These are phyloP conservation scores for Fusarium redolens DNA, from an alignment of 2,329 filamentous ascomycete genomes.

Conservation along the genomic window DNA sequence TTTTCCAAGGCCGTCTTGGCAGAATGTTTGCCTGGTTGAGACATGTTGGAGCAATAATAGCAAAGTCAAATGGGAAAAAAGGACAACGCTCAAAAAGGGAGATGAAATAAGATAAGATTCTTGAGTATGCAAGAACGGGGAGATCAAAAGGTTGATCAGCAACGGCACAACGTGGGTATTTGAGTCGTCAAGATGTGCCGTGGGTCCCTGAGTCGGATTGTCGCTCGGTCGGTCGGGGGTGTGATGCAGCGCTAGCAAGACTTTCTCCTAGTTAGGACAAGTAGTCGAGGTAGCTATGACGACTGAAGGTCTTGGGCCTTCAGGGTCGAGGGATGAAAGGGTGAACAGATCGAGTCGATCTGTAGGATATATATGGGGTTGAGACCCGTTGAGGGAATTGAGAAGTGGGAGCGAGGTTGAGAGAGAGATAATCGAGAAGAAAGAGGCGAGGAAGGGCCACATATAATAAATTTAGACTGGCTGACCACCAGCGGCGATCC, in stretches of 20 bases:
- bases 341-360: constrained; percentile 27
- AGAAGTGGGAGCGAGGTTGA: constrained; percentile 10
- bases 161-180: constrained; percentile 30
- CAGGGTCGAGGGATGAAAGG: not conserved
- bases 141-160: constrained; percentile 21
- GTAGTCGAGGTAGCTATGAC: constrained; percentile 32
- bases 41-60: constrained; percentile 20
- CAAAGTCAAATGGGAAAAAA: not conserved
- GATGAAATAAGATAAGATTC: not conserved
- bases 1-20: constrained; percentile 46
- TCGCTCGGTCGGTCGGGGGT: constrained; percentile 46
- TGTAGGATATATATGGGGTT: constrained; percentile 19
- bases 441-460: constrained; percentile 38
- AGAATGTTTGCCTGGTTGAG: constrained; percentile 29
- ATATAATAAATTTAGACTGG: constrained; percentile 41
- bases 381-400: constrained; percentile 15
- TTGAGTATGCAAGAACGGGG: constrained; percentile 21
- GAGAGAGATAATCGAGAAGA: not conserved
- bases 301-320: constrained; percentile 12
- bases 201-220: constrained; percentile 34
- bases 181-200: constrained; percentile 17
- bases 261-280: constrained; percentile 41
- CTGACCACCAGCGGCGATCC: constrained; percentile 35
- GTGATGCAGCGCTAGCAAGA: constrained; percentile 32
- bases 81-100: constrained; percentile 2